Evolutionary conservation across 768 basidiomycete species (phyloP), one percentile per base, ranked within the genome.

Genomic region (Suillus sp.): DNA sequence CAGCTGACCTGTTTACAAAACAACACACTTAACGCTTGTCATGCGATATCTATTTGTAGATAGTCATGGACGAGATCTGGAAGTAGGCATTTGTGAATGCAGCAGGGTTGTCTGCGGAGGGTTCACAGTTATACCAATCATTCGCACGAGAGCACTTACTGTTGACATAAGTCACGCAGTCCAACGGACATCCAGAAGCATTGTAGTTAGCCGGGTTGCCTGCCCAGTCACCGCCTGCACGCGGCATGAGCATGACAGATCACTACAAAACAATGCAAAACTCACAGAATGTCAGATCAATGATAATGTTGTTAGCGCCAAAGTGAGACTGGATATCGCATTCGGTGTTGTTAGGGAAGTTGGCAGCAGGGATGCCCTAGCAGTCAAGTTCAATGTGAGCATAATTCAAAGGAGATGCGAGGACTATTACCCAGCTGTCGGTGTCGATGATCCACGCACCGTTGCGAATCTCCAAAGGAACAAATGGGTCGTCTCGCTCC

Each of bases 61-160:
- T 75, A 63, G 81, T 83, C 60, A 92, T 73, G 57, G 82, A 84
- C 54, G 82, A 80, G 71, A 93, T 82, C 50, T 90, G 84, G 76
- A 90, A 93, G 78, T 86, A 92, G 0, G 92, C 89, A 37, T 89
- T 77, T 11, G 67, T 66, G 75, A 92, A 92, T 13, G 86, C 87
- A 3, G 75, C 72, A 1, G 91, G 91, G 68, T 90, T 87, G 65
- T 84, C 87, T 89, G 63, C 20, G 14, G 47, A 20, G 62, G 25
- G 54, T 35, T 34, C 38, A 25, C 18, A 3, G 30, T 27, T 63
- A 14, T 61, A 55, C n/a, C 59, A 13, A 3, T 34, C 32, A 55
- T 20, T 53, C 4, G 38, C 45, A 25, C 27, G 14, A 32, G 18
- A 25, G 14, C 1, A 80, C 84, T 69, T 62, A 86, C 88, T 77